Conservation (phyloP, 306 rosid species). For the Senna siamea region DNA sequence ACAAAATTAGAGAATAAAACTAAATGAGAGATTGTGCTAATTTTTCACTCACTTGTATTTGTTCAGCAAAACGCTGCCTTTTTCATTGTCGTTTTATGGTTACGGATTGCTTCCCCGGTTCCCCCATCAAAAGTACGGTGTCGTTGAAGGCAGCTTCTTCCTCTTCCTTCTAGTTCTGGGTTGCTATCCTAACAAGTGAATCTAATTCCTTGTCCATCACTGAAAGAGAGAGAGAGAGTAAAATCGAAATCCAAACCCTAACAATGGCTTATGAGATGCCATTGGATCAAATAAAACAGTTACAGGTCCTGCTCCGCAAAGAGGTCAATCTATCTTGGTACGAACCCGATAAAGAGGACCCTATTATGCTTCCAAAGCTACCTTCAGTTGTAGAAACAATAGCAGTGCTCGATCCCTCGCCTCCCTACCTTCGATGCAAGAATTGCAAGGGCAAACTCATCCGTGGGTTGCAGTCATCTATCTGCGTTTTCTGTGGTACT, state of each 20-base stretch:
- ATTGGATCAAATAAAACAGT: slow-evolving; percentile 62
- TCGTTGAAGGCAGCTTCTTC: not conserved
- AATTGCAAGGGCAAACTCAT: slow-evolving; percentile 78
- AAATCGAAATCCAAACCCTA: slow-evolving; percentile 31
- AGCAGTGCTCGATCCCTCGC: slow-evolving; percentile 76
- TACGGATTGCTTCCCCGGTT: not conserved
- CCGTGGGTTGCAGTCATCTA: slow-evolving; percentile 60
- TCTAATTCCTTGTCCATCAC: not conserved
- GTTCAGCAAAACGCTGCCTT: not conserved
- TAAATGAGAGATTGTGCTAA: too few relatives aligned
- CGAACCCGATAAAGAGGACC: slow-evolving; percentile 57
- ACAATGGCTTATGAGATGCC: slow-evolving; percentile 80
- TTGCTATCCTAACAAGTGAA: not conserved
- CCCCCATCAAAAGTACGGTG: not conserved
- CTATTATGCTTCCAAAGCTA: slow-evolving; percentile 55
- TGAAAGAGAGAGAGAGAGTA: not conserved
- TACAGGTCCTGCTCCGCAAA: slow-evolving; percentile 69
- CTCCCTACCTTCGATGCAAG: slow-evolving; percentile 77
- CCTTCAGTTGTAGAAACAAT: slow-evolving; percentile 67
- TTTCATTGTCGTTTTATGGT: not conserved
- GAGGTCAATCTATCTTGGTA: slow-evolving; percentile 69
- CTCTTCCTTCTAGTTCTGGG: not conserved
- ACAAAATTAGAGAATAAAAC: too few relatives aligned
- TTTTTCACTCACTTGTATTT: not conserved
- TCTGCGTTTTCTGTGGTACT: slow-evolving; percentile 78